A percentile compares a stretch with the other conserved stretches of the same genome.
These are phyloP conservation scores for Metschnikowia arizonensis DNA, from an alignment of 805 yeast species.

Conservation along the genomic window DNA sequence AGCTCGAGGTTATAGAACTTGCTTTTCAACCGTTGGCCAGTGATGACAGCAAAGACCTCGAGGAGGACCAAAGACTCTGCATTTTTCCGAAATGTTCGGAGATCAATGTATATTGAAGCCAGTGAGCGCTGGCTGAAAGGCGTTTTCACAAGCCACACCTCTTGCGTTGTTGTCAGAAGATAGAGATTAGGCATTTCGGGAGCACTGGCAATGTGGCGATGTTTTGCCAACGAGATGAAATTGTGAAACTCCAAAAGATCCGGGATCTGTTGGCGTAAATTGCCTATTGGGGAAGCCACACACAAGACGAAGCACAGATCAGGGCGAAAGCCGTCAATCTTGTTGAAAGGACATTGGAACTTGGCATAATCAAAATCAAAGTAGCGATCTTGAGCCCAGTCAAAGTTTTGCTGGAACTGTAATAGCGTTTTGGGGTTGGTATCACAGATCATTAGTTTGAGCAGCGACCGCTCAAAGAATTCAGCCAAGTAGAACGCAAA, in stretches of 20 bases:
- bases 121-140: not conserved
- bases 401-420: not conserved
- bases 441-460: constrained; percentile 2
- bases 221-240: not conserved
- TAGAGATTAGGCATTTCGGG: not conserved
- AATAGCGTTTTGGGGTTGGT: not conserved
- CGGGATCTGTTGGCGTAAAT: not conserved
- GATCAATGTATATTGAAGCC: constrained; percentile 42
- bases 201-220: not conserved
- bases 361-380: constrained; percentile 13
- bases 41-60: constrained; percentile 50
- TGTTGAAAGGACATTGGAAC: not conserved
- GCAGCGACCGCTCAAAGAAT: not conserved
- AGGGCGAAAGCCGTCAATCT: not conserved
- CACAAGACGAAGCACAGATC: not conserved
- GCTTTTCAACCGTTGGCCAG: constrained; percentile 39
- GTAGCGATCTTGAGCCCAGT: constrained; percentile 3
- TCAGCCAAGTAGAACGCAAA: not conserved
- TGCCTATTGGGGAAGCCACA: not conserved
- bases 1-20: constrained; percentile 50
- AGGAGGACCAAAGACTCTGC: constrained; percentile 42
- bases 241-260: not conserved
- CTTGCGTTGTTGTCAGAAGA: not conserved
- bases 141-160: not conserved
- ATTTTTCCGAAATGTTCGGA: constrained; percentile 30